Base-by-base conservation (phyloP, 208 protist genomes). In the Trypanosomatidae sp. region DNA sequence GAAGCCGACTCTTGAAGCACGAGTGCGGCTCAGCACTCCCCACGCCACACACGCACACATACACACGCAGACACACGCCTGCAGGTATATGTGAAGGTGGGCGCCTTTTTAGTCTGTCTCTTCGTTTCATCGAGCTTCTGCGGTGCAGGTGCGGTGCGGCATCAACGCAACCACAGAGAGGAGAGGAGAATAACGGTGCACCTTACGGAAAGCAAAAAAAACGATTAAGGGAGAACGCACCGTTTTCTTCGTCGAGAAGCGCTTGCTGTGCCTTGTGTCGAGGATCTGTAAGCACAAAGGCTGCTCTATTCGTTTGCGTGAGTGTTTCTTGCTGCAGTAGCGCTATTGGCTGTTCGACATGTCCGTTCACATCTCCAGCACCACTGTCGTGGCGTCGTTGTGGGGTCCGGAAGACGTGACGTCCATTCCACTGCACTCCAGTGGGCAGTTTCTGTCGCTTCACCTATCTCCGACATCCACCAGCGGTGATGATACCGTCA, bases 381-480 rank as follows among this genome's bases (percentile, higher is more conserved):
- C n/a, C 47, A 82, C 77, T 30, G 62, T 82, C 0, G 68, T 82
- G 13, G 39, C 59, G 1, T 55, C 77, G 1, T 55, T 82, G 36
- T 82, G 77, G 76, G 36, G 4, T 22, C 19, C 39, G 10, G 62
- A 46, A 0, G 70, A 75, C 19, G 66, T 58, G 3, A 44, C 53
- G 1, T 28, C 70, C 7, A 49, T 76, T 3, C 64, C 70, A 0
- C 30, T 80, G 28, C 65, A 62, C 19, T 19, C 67, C 1, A 73
- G 46, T 6, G 76, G 76, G 6, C 19, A 56, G 30, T 80, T 80
- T 41, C 47, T 80, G 19, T 58, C 64, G 1, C 49, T 80, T 30
- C 41, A 62, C 19, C 56, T 80, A 7, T 17, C 17, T 0, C 53
- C 39, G 17, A 39, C 60, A 58, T 1, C 49, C 28, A 3, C 39